Evolutionary conservation across 1,284 basidiomycete species (phyloP), one percentile per base, ranked within the genome.

Genomic region (Lentinula novae-zelandiae): DNA sequence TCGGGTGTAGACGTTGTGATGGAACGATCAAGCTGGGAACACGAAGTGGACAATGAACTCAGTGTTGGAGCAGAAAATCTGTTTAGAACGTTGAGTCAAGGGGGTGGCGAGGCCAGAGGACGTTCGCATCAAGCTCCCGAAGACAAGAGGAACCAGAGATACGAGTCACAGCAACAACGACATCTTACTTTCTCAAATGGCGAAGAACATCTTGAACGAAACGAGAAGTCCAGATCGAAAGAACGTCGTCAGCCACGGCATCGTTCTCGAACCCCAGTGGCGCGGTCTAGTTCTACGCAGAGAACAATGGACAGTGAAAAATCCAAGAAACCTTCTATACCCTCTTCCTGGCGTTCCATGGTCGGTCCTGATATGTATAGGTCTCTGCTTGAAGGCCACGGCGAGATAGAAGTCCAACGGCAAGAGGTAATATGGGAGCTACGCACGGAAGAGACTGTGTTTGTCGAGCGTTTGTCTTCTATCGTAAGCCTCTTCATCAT

Each of bases 391-490:
- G 49, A 54, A n/a, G 54, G 22, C 12, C 62, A 64, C 46, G 68
- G 65, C 0, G 68, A 68, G 22, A 78, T 62, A 79, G 85, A 92
- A 68, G 76, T 82, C 4, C 49, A 52, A 27, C 80, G 92, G 10
- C 89, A 90, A 67, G 85, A 88, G 62, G 71, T 87, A 40, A 85
- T 93, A 40, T 82, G 82, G 75, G 82, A 88, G 61, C 77, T 95
- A 52, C 82, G 79, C 64, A 79, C 83, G 52, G 84, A 87, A 0
- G 93, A 96, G 73, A 77, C 80, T 44, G 69, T 73, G 0, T 93
- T 95, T 65, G 83, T 93, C 57, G 76, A 79, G 34, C 84, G 80
- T 1, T 75, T 95, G 36, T 81, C 82, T 44, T 78, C 78, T 53
- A 86, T 90, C 61, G 75, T 94, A 12, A 74, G 79, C 5, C 72